Base-by-base conservation (phyloP, 768 basidiomycete species). In the Rossbeevera mucosa region DNA sequence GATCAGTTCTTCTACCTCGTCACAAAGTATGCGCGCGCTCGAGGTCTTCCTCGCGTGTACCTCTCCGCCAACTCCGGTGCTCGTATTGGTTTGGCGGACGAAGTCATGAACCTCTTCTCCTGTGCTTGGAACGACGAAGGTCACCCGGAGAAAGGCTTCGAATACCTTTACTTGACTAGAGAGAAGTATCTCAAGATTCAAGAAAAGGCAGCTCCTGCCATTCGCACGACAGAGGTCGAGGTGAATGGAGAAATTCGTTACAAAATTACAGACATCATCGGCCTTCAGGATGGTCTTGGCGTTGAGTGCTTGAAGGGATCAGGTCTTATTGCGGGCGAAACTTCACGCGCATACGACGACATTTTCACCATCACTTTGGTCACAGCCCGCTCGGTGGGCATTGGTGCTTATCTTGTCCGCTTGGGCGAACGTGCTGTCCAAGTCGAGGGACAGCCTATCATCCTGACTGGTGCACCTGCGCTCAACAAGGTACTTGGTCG, bases 331-430 rank as follows among this genome's bases (percentile, higher is more conserved):
- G 96, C 96, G 30, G 96, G 96, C 43, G 96, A 96, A 71, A 99
- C 96, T 0, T 95, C 94, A 29, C 84, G 96, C 29, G 96, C 96
- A 1, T 99, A 99, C 71, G 95, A 98, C 63, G 96, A 99, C 66
- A 97, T 99, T 67, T 99, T 99, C 79, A 99, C 96, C 45, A 95
- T 98, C 71, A 98, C 96, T 9, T 83, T 99, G 63, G 96, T 99
- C 59, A 96, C 94, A 41, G 96, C 94, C 58, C 91, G 96, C 44
- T 98, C 96, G 5, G 96, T 99, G 61, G 96, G 96, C 70, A 99
- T 98, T 61, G 96, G 96, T 61, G 96, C 96, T 13, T 98, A 99
- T 71, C 89, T 99, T 51, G 94, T 99, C 50, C 93, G 96, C 58
- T 81, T 99, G 41, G 96, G 96, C 57, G 91, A 99, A 75, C 86